A percentile compares a stretch with the other conserved stretches of the same genome.
These are phyloP conservation scores for Eucalyptus globulus DNA, from an alignment of 345 rosid species.

Conservation along the genomic window DNA sequence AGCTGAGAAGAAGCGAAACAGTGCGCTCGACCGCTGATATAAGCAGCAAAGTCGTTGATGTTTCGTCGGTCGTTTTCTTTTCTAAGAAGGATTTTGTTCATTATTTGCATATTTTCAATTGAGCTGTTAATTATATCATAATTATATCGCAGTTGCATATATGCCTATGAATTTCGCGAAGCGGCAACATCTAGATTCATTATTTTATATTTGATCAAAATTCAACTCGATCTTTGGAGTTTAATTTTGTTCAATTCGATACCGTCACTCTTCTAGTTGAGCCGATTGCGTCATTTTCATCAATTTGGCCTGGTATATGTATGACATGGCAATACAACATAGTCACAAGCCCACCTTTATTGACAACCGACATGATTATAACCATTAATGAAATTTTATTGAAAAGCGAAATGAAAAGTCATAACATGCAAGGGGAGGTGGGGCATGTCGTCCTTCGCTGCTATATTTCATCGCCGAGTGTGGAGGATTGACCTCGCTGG, in stretches of 20 bases:
- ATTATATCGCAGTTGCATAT: not conserved
- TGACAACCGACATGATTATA: accelerated
- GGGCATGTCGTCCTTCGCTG: not conserved
- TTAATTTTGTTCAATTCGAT: not conserved
- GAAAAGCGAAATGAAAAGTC: not conserved
- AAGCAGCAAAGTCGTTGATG: not conserved
- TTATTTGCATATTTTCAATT: not conserved
- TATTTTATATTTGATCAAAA: accelerated
- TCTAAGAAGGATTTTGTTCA: not conserved
- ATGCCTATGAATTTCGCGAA: not conserved
- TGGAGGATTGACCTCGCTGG: not conserved
- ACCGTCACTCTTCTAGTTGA: not conserved
- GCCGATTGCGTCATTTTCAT: accelerated
- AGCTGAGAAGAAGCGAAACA: not conserved
- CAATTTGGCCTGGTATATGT: accelerated
- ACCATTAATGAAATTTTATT: not conserved
- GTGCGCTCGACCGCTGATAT: not conserved
- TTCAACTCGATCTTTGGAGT: accelerated
- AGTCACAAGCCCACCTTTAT: not conserved
- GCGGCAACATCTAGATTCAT: accelerated
- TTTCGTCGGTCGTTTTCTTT: not conserved
- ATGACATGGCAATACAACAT: accelerated
- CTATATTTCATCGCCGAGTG: not conserved
- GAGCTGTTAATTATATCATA: not conserved
- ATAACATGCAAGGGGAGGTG: not conserved